Evolutionary conservation across 139 green algal species (phyloP), one percentile per base, ranked within the genome.

Genomic region (Chlamydomonas sp.): DNA sequence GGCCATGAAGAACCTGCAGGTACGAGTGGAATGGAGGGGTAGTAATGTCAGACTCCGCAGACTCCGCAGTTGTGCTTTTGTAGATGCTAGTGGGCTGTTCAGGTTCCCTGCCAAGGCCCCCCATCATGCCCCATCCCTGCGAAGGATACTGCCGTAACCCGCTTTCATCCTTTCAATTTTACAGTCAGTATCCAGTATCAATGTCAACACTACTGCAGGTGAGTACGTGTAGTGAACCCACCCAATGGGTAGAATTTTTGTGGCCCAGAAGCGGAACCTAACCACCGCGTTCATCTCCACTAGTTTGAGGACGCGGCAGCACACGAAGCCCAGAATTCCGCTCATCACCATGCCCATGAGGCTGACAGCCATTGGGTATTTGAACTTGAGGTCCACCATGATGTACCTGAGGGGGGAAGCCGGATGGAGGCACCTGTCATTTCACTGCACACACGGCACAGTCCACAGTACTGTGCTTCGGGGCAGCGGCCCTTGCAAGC

Each of bases 321-420:
- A 91, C 5, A 96, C n/a, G 82, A 89, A 97, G 79, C 80, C 90
- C 3, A 96, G 93, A 1, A 96, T 2, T 2, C 90, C 88, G 31
- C 84, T 93, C 75, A 78, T 85, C 12, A 89, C 57, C 96, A 98
- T 98, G 58, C 96, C 96, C 79, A 97, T 94, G 9, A 92, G 72
- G 15, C 90, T 94, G 1, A 97, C 89, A 3, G 91, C 85, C 92
- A 98, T 98, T 2, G 96, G 96, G 85, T 96, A 98, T 76, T 87
- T 90, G 82, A 98, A 98, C 0, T 90, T 87, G 3, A 94, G 75
- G 74, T 97, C 92, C 1, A 94, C 94, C 84, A 98, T 94, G 3
- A 98, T 85, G 67, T 96, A 91, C 81, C 75, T 91, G 68, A 59
- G 20, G 58, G 2, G 5, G 69, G 1, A 17, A 71, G n/a, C 2